Percentiles rank a stretch among this genome's conserved stretches.
phyloP scores from a whole-genome alignment of 768 basidiomycete species.

The Chalciporus piperatus region DNA sequence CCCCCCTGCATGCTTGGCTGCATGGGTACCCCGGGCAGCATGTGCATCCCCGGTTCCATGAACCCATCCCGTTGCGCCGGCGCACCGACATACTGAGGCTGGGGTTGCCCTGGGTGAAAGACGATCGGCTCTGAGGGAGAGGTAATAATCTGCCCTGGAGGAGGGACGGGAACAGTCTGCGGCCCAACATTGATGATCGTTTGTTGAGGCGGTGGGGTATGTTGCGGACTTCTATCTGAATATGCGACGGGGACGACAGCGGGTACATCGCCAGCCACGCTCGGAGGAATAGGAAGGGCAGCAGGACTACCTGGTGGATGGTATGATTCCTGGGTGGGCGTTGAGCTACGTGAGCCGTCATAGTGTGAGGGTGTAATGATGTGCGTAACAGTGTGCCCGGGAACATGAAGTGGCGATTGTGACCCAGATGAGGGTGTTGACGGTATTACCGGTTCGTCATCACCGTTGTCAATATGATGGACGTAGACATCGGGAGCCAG shows the following conservation, averaged over 20 bases:
- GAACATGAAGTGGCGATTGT: conserved; percentile 20
- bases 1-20: conserved; percentile 7
- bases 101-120: neutral
- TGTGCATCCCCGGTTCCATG: neutral
- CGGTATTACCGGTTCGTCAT: conserved; percentile 24
- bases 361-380: conserved; percentile 13
- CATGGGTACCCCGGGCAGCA: neutral
- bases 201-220: conserved; percentile 5
- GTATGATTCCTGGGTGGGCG: conserved; percentile 25
- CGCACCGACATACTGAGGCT: neutral
- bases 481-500: conserved; percentile 1
- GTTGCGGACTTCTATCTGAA: conserved; percentile 6
- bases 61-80: too few species aligned
- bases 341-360: conserved; percentile 21
- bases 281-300: conserved; percentile 9
- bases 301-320: conserved; percentile 15
- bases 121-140: conserved; percentile 1
- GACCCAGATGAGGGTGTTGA: conserved; percentile 16
- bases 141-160: conserved; percentile 20
- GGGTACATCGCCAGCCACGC: conserved; percentile 4
- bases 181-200: conserved; percentile 15
- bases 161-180: conserved; percentile 9
- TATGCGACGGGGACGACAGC: conserved; percentile 16
- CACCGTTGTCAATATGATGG: neutral
- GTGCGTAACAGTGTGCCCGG: conserved; percentile 7